A percentile compares a stretch with the other conserved stretches of the same genome.
phyloP scores from a whole-genome alignment of 768 basidiomycete species.

The Tremella yokohamensis region DNA sequence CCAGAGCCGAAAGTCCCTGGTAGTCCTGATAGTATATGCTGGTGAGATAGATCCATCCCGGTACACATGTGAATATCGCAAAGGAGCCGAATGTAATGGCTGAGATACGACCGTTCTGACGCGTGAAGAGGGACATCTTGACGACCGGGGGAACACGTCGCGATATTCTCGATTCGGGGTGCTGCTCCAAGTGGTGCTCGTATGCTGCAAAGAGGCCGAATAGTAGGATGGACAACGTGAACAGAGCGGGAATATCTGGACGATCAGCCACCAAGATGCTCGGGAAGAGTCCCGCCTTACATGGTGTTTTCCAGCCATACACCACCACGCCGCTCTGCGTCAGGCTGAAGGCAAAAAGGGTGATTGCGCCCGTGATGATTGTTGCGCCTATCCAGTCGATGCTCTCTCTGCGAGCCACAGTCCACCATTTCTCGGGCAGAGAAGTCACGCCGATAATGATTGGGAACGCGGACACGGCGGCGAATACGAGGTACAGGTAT shows the following conservation, averaged over 20 bases:
- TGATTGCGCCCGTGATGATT: conserved; percentile 64
- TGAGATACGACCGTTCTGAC: conserved; percentile 18
- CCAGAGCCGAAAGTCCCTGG: conserved; percentile 19
- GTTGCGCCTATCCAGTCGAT: conserved; percentile 74
- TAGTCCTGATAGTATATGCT: conserved; percentile 30
- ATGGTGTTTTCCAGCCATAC: conserved; percentile 60
- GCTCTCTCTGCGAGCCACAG: conserved; percentile 43
- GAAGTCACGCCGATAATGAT: conserved; percentile 52
- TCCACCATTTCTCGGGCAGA: conserved; percentile 33
- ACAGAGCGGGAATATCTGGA: conserved; percentile 64
- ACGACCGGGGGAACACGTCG: conserved; percentile 21
- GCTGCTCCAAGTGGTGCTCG: conserved; percentile 61
- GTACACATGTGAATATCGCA: conserved; percentile 9
- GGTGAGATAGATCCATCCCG: conserved; percentile 14
- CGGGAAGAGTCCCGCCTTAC: conserved; percentile 22
- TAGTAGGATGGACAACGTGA: conserved; percentile 63
- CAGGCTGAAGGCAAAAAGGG: conserved; percentile 68
- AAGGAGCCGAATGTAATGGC: conserved; percentile 13
- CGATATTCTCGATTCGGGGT: neutral
- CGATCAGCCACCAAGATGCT: neutral
- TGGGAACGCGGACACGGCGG: conserved; percentile 63
- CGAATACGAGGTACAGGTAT: conserved; percentile 61
- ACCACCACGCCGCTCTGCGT: conserved; percentile 61
- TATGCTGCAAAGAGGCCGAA: conserved; percentile 60
- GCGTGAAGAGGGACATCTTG: conserved; percentile 30